Base-by-base conservation (phyloP, 306 rosid genomes). In the Luffa aegyptiaca region DNA sequence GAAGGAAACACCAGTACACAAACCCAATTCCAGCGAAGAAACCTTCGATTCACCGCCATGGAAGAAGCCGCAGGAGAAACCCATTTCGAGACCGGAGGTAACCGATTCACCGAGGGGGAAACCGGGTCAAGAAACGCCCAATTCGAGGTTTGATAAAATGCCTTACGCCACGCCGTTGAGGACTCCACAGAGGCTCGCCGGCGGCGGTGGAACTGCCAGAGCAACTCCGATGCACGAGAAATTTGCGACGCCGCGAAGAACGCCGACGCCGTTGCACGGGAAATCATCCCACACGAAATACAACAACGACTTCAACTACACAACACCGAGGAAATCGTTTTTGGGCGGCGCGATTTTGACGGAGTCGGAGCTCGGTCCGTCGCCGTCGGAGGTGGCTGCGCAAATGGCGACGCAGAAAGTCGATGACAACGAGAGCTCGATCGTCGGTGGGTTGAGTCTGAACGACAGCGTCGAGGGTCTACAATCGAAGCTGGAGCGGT, bases 371-470 rank as follows among this genome's bases (percentile, higher is more conserved):
- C 81, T 96, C 0, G 99, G 99, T 3, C 99, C 99, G 0, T 96
- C 98, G 2, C 92, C 99, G 0, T 96, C 99, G 2, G 99, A 93
- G 88, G 97, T 96, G 5, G 99, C 99, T 0, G 97, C 86, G 0
- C 86, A 81, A 0, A 72, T 96, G 64, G 98, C 97, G 0, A 86
- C 68, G 10, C 80, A 39, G 6, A 89, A 68, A 46, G 7, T 18
- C 35, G 94, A 88, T 0, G 92, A 86, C 9, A 74, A 77, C 8
- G 94, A 88, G 45, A 86, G 83, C 81, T 96, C 98, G 1, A 74
- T 85, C 0, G 69, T 86, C 3, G 91, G 85, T 6, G 96, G 91
- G 44, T 85, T 90, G 96, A 91, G 91, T 71, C 39, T 90, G 82
- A 92, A 91, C 48, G 96, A 87, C 13, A 89, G 93, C 45, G 88